These are phyloP conservation scores for Boletus pseudo-olivaceus DNA, from an alignment of 768 basidiomycete genomes.

Conservation along the genomic window DNA sequence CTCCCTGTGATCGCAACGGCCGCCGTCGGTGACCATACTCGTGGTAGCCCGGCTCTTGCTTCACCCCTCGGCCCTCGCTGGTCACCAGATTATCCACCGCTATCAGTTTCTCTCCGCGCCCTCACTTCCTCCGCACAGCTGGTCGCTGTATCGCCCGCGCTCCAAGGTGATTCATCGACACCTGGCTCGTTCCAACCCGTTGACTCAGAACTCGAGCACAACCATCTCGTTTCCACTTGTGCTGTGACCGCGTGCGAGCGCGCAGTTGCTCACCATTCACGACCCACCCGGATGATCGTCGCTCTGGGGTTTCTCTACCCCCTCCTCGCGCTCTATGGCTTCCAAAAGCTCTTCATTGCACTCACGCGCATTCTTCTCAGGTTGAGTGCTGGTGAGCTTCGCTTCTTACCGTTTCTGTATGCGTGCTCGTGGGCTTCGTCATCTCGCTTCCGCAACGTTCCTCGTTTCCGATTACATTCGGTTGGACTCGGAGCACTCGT, in stretches of 20 bases:
- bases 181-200: background rate
- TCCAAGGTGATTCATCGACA: too few relatives aligned
- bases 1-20: background rate
- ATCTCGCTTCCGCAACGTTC: background rate
- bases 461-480: background rate
- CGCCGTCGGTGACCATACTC: background rate
- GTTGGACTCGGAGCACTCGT: background rate
- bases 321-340: slow-evolving; percentile 17
- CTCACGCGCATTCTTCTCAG: slow-evolving; percentile 5
- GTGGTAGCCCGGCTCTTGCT: background rate
- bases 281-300: slow-evolving; percentile 20
- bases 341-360: slow-evolving; percentile 10
- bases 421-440: background rate
- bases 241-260: background rate
- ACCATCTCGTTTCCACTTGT: background rate
- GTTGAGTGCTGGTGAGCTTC: slow-evolving; percentile 11
- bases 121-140: too few relatives aligned
- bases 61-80: background rate
- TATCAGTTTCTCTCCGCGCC: background rate
- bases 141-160: background rate
- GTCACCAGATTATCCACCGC: background rate
- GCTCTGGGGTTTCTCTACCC: slow-evolving; percentile 21
- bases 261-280: background rate
- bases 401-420: background rate
- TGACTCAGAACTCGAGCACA: background rate